phyloP scores from a whole-genome alignment of 371 early-diverging fungal genomes.

The Rhizopus microsporus region DNA sequence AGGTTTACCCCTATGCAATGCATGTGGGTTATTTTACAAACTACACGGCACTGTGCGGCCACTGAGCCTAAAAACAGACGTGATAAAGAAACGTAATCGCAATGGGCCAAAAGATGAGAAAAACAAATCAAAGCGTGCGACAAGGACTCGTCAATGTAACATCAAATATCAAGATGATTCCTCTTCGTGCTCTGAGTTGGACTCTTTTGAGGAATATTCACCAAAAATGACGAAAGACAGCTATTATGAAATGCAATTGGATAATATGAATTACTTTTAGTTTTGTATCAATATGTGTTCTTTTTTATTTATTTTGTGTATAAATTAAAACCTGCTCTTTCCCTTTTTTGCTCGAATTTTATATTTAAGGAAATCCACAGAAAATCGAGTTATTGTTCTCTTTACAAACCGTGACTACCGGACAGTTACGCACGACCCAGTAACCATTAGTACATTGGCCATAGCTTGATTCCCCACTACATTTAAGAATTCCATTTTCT shows the following conservation, averaged over 20 bases:
- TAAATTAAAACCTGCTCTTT: slow-evolving; percentile 6
- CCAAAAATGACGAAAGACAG: not conserved
- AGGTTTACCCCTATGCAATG: slow-evolving; percentile 34
- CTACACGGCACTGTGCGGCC: slow-evolving; percentile 35
- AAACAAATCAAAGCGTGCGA: not conserved
- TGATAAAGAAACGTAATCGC: slow-evolving; percentile 36
- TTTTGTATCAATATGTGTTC: not conserved
- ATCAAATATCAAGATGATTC: not conserved
- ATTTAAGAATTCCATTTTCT: slow-evolving; percentile 5
- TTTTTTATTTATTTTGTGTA: not conserved
- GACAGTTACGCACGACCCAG: slow-evolving; percentile 14
- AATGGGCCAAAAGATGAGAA: slow-evolving; percentile 15
- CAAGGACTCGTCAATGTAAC: not conserved
- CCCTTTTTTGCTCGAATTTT: slow-evolving; percentile 1
- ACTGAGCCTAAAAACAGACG: slow-evolving; percentile 35
- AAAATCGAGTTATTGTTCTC: slow-evolving; percentile 18
- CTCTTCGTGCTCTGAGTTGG: not conserved
- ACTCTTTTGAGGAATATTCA: not conserved
- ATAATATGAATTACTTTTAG: not conserved
- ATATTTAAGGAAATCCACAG: slow-evolving; percentile 18
- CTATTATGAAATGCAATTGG: not conserved
- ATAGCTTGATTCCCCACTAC: slow-evolving; percentile 13
- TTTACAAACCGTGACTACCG: slow-evolving; percentile 18
- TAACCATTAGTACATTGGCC: slow-evolving; percentile 19
- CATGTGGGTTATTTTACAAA: slow-evolving; percentile 34